Base-by-base conservation (phyloP, 2,329 filamentous ascomycete species). In the Cladosporium oxysporum region DNA sequence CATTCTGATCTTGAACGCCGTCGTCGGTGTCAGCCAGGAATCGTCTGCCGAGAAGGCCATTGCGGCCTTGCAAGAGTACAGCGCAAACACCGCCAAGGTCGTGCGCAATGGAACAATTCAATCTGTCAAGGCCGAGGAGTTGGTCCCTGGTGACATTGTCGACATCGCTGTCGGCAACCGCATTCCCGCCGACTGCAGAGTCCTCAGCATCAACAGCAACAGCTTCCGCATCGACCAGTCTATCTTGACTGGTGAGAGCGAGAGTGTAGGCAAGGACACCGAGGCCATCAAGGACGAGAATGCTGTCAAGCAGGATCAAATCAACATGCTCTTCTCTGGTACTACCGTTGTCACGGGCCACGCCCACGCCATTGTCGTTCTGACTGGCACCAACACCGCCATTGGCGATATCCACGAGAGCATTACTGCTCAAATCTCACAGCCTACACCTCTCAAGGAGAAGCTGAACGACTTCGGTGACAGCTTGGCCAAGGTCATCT, bases 361-460 rank as follows among this genome's bases (percentile, higher is more conserved):
- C 78, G 96, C 95, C 60, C 93, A 88, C 73, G 95, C 95, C 52
- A 82, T 98, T 62, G 95, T 99, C 29, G 93, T 93, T 69, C 80
- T 96, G 76, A 99, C 95, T 21, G 95, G 95, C 71, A 86, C 89
- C 58, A 91, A 88, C 75, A 99, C 95, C 29, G 95, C 95, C 44
- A 99, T 99, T 80, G 95, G 95, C 73, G 95, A 97, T 78, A 99
- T 99, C 70, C 95, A 99, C 77, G 95, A 98, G 81, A 98, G 93
- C 83, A 99, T 99, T 76, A 93, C 93, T 7, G 91, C 94, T 44
- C 96, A 99, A 79, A 99, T 99, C 74, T 98, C 94, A 26, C 93
- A 97, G 77, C 95, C 95, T 0, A 99, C 95, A 0, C 95, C 95
- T 16, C 81, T 99, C 72, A 99, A 99, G 84, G 92, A 99, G 84